Percentiles rank a stretch among this genome's conserved stretches.
These are phyloP conservation scores for Pseudotulostoma volvatum DNA, from an alignment of 495 filamentous ascomycete genomes.

Conservation along the genomic window DNA sequence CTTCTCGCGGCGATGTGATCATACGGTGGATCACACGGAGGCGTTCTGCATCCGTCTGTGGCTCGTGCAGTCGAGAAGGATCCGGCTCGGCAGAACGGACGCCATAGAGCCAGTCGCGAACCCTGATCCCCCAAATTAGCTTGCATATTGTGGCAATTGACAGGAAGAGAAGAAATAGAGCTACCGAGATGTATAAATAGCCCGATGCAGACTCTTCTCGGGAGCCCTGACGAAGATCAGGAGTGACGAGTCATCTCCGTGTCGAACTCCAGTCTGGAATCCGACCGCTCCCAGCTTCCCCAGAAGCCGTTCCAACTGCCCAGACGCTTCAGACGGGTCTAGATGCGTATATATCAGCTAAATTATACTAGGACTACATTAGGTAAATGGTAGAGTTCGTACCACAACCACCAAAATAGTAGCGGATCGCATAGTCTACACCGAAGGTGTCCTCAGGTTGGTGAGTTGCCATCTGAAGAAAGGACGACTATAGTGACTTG, in stretches of 20 bases:
- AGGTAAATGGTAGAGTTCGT: slow-evolving; percentile 8
- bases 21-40: slow-evolving; percentile 71
- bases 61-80: slow-evolving; percentile 43
- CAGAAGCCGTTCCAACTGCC: slow-evolving; percentile 60
- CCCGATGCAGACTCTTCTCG: slow-evolving; percentile 22
- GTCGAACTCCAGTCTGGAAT: slow-evolving; percentile 69
- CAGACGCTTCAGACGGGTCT: slow-evolving; percentile 53
- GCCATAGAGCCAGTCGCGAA: slow-evolving; percentile 93
- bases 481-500: too few relatives aligned
- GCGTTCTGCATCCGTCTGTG: slow-evolving; percentile 75
- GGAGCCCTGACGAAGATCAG: slow-evolving; percentile 67
- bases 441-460: slow-evolving; percentile 36
- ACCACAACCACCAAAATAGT: slow-evolving; percentile 52
- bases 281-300: slow-evolving; percentile 54
- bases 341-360: slow-evolving; percentile 6
- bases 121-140: slow-evolving; percentile 26
- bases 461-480: slow-evolving; percentile 1
- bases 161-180: slow-evolving; percentile 5
- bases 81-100: slow-evolving; percentile 66
- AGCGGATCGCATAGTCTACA: slow-evolving; percentile 89
- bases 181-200: slow-evolving; percentile 54
- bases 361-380: too few relatives aligned
- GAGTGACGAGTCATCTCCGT: slow-evolving; percentile 58
- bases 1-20: slow-evolving; percentile 62
- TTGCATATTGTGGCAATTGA: not conserved